phyloP scores from a whole-genome alignment of 2,329 filamentous ascomycete genomes.

The Aspergillus sojae region DNA sequence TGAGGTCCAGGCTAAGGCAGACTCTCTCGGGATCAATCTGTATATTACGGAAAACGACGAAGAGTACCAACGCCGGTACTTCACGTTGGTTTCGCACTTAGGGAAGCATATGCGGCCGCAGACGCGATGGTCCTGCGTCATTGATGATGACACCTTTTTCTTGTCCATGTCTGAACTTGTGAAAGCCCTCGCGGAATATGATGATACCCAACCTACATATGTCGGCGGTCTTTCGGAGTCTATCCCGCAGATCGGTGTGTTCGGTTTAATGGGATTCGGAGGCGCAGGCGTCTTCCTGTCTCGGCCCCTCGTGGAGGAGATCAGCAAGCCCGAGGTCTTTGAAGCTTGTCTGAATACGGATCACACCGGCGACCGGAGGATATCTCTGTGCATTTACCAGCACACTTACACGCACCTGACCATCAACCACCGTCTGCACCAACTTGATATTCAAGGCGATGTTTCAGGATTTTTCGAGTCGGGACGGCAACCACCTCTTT shows the following conservation, averaged over 20 bases:
- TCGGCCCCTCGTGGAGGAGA: conserved; percentile 52
- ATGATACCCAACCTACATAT: conserved; percentile 55
- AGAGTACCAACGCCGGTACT: conserved; percentile 56
- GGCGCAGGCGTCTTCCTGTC: conserved; percentile 64
- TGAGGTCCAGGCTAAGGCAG: conserved; percentile 38
- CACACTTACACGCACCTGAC: conserved; percentile 59
- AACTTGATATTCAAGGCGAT: conserved; percentile 60
- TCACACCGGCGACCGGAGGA: conserved; percentile 57
- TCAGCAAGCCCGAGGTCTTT: conserved; percentile 48
- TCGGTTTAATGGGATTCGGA: conserved; percentile 63
- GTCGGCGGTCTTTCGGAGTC: conserved; percentile 63
- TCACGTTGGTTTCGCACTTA: conserved; percentile 57
- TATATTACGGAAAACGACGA: conserved; percentile 35
- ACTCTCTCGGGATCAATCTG: conserved; percentile 47
- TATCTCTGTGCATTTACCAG: conserved; percentile 60
- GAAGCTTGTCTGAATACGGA: conserved; percentile 53
- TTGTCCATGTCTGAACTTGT: conserved; percentile 56
- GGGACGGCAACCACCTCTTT: conserved; percentile 54
- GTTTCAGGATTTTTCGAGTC: conserved; percentile 64
- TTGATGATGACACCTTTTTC: conserved; percentile 69
- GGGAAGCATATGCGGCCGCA: conserved; percentile 46
- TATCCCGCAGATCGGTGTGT: conserved; percentile 53
- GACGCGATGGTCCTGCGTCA: conserved; percentile 59
- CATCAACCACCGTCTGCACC: conserved; percentile 57
- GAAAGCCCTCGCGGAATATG: conserved; percentile 50